Evolutionary conservation across 371 early-diverging fungal genomes (phyloP), one percentile per base, ranked within the genome.

Genomic region (Phascolomyces articulosus): DNA sequence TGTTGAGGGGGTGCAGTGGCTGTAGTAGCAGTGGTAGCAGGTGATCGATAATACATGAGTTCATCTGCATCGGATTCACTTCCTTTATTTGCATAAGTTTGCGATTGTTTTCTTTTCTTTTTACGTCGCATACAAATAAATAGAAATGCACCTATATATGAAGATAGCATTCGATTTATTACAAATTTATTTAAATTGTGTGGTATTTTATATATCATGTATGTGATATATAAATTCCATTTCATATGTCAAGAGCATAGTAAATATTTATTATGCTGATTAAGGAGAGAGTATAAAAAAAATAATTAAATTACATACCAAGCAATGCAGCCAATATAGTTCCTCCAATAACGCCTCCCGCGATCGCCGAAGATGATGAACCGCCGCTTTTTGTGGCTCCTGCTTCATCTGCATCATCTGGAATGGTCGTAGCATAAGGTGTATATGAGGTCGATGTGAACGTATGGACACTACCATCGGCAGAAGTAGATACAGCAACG

Each of bases 381-480:
- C 29, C 10, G 24, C 24, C 18, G 48, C 34, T 11, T 34, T 34
- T 11, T 9, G 1, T 34, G 11, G 6, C 34, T 34, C 9, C 34
- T 18, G 26, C 23, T 11, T 29, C 23, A 34, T 40, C 23, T 15
- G 6, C 21, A 34, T 38, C 40, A 24, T 63, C 63, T 6, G 63
- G 18, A 18, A 63, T 31, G 1, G 38, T 48, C 3, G 63, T 63
- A 8, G 63, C 10, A 18, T 55, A 63, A 0, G 63, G 55, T 13
- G n/a, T 54, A 48, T 56, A 63, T 0, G 63, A 63, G 3, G 63
- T 63, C 16, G 63, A 56, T 38, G 63, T 63, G 23, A 38, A 63
- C 1, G 63, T 63, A 31, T 63, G 40, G 0, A 63, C 20, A 21
- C 49, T 40, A 11, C 63, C 63, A 31, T 63, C 63, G 10, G 55